A percentile compares a stretch with the other conserved stretches of the same genome.
These are phyloP conservation scores for Pachysandra terminalis DNA, from an alignment of 164 flowering plant species.

Conservation along the genomic window DNA sequence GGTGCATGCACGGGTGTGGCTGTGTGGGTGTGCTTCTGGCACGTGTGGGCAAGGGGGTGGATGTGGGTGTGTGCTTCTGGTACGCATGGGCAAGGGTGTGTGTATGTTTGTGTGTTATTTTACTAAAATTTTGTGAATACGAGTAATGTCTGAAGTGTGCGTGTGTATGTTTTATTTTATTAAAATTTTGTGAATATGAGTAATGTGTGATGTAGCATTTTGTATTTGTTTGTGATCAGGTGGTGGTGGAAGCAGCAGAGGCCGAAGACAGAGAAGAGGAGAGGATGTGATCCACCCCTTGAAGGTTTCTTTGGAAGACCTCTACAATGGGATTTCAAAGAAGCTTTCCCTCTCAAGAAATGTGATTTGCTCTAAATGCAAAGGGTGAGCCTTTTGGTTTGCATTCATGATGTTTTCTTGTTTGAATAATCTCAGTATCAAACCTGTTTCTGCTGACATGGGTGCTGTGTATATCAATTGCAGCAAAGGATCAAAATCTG, in stretches of 20 bases:
- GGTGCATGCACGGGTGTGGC: no score
- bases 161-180: no score
- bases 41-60: no score
- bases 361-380: constrained; percentile 54
- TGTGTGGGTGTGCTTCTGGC: no score
- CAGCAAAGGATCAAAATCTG: constrained; percentile 60
- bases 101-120: no score
- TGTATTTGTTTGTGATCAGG: constrained; percentile 18
- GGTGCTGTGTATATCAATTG: not conserved
- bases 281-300: constrained; percentile 60
- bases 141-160: no score
- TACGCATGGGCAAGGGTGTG: no score
- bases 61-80: no score
- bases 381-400: constrained; percentile 32
- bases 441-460: not conserved
- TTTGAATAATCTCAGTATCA: no score
- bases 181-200: not conserved
- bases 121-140: not conserved
- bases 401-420: not conserved
- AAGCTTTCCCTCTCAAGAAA: constrained; percentile 55
- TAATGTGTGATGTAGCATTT: not conserved
- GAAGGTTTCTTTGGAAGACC: constrained; percentile 52
- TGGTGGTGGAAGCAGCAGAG: constrained; percentile 63
- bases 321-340: constrained; percentile 53
- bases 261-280: constrained; percentile 55